A percentile compares a stretch with the other conserved stretches of the same genome.
Evolutionary conservation across 192 early-diverging fungal species (phyloP).

Genomic region (Obelidium mucronatum): DNA sequence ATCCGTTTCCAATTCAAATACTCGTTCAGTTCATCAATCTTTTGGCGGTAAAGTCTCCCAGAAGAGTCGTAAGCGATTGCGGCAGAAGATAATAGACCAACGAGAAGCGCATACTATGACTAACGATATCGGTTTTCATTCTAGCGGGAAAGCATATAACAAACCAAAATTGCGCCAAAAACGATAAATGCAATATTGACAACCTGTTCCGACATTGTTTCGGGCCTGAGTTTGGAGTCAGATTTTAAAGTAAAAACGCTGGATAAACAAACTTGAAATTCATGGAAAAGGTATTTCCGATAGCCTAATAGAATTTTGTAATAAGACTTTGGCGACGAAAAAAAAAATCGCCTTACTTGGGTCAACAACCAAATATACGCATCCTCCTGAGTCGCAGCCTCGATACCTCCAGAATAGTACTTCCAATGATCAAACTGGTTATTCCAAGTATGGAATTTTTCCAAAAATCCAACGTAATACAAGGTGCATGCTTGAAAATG

Average conservation of each 20-base stretch:
- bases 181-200: slow-evolving; percentile 2
- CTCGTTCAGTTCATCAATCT: slow-evolving; percentile 19
- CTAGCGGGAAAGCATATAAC: neutral
- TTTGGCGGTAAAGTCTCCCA: slow-evolving; percentile 22
- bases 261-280: slow-evolving; percentile 12
- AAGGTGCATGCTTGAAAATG: slow-evolving; percentile 18
- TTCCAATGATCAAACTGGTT: slow-evolving; percentile 19
- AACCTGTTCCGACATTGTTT: neutral
- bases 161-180: slow-evolving; percentile 3
- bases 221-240: neutral
- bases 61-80: slow-evolving; percentile 15
- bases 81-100: slow-evolving; percentile 21
- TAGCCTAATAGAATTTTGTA: neutral
- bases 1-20: slow-evolving; percentile 22
- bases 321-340: neutral
- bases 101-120: slow-evolving; percentile 12
- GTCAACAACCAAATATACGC: slow-evolving; percentile 18
- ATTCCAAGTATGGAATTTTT: neutral
- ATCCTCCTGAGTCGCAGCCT: neutral
- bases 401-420: neutral
- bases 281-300: slow-evolving; percentile 4
- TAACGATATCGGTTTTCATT: neutral
- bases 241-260: too few species aligned
- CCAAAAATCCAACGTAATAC: neutral
- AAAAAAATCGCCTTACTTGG: neutral